These are phyloP conservation scores for Colletotrichum zoysiae DNA, from an alignment of 2,329 filamentous ascomycete species.

Conservation along the genomic window DNA sequence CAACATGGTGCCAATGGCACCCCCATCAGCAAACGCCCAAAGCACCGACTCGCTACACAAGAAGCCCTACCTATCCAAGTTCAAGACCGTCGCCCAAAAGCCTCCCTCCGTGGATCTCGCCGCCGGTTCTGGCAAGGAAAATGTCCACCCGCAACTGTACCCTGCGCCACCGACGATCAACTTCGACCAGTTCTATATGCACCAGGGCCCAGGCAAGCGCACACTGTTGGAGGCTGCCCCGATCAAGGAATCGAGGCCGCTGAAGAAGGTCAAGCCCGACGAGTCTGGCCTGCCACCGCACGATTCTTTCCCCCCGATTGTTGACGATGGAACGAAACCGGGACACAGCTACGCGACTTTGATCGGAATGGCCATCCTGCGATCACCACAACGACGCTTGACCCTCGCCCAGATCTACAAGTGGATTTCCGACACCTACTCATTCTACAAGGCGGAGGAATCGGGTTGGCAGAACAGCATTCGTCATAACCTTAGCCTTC, in stretches of 20 bases:
- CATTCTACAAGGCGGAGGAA: slow-evolving; percentile 86
- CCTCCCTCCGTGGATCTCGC: slow-evolving; percentile 57
- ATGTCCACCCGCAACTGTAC: slow-evolving; percentile 64
- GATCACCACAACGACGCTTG: slow-evolving; percentile 83
- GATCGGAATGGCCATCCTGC: slow-evolving; percentile 96
- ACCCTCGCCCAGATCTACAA: slow-evolving; percentile 98
- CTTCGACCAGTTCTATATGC: slow-evolving; percentile 64
- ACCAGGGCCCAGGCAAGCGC: slow-evolving; percentile 69
- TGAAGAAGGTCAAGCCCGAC: slow-evolving; percentile 77
- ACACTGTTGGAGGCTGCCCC: slow-evolving; percentile 79
- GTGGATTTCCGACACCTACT: slow-evolving; percentile 97
- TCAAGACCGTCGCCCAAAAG: slow-evolving; percentile 69
- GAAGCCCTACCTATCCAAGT: slow-evolving; percentile 71
- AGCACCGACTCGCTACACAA: slow-evolving; percentile 78
- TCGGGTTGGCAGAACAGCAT: slow-evolving; percentile 99
- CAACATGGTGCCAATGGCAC: slow-evolving; percentile 76
- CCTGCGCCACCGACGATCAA: slow-evolving; percentile 61
- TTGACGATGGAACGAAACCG: slow-evolving; percentile 91
- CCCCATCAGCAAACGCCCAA: slow-evolving; percentile 67
- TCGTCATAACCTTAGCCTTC: slow-evolving; percentile 94
- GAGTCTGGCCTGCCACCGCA: slow-evolving; percentile 73
- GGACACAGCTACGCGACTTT: slow-evolving; percentile 93
- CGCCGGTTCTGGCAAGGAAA: slow-evolving; percentile 66
- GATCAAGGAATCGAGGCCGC: slow-evolving; percentile 74
- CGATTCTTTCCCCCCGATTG: slow-evolving; percentile 82